phyloP scores from a whole-genome alignment of 495 filamentous ascomycete species.

The Neurospora hispaniola region DNA sequence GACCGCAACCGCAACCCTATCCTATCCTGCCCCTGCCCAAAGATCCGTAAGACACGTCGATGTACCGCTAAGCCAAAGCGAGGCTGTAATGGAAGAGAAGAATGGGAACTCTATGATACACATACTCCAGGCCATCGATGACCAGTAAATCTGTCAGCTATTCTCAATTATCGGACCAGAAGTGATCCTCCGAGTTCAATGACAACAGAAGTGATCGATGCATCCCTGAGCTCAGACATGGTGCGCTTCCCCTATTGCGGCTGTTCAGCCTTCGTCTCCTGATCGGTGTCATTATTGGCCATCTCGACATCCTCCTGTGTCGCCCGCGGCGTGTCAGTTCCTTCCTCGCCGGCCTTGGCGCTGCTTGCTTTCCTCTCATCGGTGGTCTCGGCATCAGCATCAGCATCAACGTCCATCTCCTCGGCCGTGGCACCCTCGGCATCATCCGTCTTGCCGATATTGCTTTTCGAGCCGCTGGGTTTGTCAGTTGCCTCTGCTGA shows the following conservation, averaged over 20 bases:
- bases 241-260: background rate
- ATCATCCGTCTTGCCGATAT: constrained; percentile 18
- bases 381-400: background rate
- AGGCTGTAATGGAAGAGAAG: background rate
- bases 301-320: constrained; percentile 35
- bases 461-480: constrained; percentile 10
- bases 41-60: background rate
- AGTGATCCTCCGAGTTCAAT: background rate
- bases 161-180: background rate
- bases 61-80: background rate
- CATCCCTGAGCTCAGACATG: background rate
- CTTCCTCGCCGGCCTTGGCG: constrained; percentile 1
- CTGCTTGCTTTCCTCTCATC: background rate
- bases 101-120: background rate
- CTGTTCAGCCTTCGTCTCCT: constrained; percentile 24
- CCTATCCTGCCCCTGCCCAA: background rate
- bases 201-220: background rate
- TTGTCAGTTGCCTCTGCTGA: constrained; percentile 8
- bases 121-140: background rate
- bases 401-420: background rate
- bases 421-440: constrained; percentile 1
- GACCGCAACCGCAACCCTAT: background rate
- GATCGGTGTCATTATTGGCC: constrained; percentile 26
- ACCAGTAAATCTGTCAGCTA: background rate
- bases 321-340: constrained; percentile 5